A percentile compares a stretch with the other conserved stretches of the same genome.
Evolutionary conservation across 2,329 filamentous ascomycete genomes (phyloP).

Genomic region (Diaporthe sp.): DNA sequence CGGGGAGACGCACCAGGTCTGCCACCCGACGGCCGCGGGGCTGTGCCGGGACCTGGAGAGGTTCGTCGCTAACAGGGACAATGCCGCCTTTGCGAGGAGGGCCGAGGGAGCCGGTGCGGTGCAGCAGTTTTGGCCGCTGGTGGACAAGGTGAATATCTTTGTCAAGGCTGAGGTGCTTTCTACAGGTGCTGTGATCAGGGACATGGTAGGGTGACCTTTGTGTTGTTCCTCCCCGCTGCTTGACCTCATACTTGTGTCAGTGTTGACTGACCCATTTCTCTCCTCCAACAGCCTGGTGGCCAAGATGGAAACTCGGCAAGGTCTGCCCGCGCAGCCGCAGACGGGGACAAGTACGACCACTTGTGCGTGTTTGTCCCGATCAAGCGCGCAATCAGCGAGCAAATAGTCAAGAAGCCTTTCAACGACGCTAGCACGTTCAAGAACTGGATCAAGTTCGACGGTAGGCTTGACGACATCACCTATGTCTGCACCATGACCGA

Average conservation of each 20-base stretch:
- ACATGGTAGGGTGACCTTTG: neutral
- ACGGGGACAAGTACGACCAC: constrained; percentile 2
- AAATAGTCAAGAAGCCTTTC: constrained; percentile 18
- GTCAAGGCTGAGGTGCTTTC: constrained; percentile 12
- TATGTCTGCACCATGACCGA: constrained; percentile 9
- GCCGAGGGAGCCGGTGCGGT: neutral
- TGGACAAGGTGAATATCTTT: constrained; percentile 14
- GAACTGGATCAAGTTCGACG: constrained; percentile 20
- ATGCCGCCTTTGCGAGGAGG: neutral
- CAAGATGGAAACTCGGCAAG: constrained; percentile 7
- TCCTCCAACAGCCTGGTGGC: constrained; percentile 2
- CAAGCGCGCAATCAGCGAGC: constrained; percentile 16
- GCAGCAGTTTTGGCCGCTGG: constrained; percentile 9
- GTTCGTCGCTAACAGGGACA: constrained; percentile 13
- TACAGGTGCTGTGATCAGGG: constrained; percentile 8
- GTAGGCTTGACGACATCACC: neutral
- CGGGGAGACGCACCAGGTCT: neutral
- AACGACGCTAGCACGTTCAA: constrained; percentile 8
- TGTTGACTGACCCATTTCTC: neutral
- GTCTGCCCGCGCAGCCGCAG: constrained; percentile 6
- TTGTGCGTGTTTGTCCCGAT: constrained; percentile 5
- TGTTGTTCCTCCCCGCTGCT: neutral
- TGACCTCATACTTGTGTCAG: neutral
- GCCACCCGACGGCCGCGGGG: neutral
- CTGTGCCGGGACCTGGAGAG: neutral